A percentile compares a stretch with the other conserved stretches of the same genome.
Evolutionary conservation across 2,329 filamentous ascomycete species (phyloP).

Genomic region (Fusarium torreyae): DNA sequence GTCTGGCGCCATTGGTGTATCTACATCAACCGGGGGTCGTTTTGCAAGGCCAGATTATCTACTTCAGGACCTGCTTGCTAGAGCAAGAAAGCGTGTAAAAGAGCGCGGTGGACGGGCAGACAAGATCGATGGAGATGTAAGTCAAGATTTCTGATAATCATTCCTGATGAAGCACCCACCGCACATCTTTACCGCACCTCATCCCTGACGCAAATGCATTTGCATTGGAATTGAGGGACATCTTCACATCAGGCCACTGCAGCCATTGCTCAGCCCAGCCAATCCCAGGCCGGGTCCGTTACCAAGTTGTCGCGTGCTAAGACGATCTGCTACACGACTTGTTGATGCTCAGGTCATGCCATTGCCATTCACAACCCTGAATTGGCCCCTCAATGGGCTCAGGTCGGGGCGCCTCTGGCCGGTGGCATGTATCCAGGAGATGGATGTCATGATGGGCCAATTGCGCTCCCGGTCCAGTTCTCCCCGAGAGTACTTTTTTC

Average conservation of each 20-base stretch:
- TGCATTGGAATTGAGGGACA: conserved; percentile 1
- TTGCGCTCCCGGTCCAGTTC: conserved; percentile 11
- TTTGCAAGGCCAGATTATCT: conserved; percentile 43
- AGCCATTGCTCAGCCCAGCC: conserved; percentile 34
- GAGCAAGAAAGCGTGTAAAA: conserved; percentile 46
- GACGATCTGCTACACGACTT: conserved; percentile 42
- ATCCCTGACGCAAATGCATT: conserved; percentile 22
- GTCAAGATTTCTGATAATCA: conserved; percentile 24
- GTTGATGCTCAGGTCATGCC: conserved; percentile 38
- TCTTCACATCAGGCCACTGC: conserved; percentile 45
- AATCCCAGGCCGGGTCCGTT: conserved; percentile 25
- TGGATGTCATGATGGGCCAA: conserved; percentile 37
- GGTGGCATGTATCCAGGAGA: conserved; percentile 28
- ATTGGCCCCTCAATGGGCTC: conserved; percentile 42
- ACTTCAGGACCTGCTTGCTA: conserved; percentile 42
- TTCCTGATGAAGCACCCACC: conserved; percentile 14
- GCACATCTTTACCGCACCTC: conserved; percentile 13
- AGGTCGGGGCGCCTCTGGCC: conserved; percentile 36
- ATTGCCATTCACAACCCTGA: conserved; percentile 35
- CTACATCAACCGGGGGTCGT: conserved; percentile 28
- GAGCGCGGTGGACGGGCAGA: conserved; percentile 37
- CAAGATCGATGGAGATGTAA: conserved; percentile 41
- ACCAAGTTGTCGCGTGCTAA: conserved; percentile 43
- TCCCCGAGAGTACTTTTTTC: conserved; percentile 7
- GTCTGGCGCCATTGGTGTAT: conserved; percentile 28